Evolutionary conservation across 176 grass and related monocot genomes (phyloP).

Genomic region (Paspalum vaginatum): DNA sequence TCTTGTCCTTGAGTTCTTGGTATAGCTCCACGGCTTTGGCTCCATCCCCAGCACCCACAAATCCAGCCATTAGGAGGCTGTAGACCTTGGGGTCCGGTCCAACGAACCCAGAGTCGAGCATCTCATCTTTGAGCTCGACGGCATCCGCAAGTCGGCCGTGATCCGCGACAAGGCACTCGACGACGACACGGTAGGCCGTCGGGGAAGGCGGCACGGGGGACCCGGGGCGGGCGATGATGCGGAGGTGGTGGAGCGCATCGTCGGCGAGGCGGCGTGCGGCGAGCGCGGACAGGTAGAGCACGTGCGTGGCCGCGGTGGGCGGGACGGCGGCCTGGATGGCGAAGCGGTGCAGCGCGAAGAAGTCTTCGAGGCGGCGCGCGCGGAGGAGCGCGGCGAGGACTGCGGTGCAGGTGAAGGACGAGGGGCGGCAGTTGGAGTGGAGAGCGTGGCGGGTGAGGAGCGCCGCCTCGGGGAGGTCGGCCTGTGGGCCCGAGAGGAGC

Average conservation of each 20-base stretch:
- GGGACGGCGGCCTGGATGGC: slow-evolving; percentile 77
- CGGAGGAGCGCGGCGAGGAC: slow-evolving; percentile 78
- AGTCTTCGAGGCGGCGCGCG: slow-evolving; percentile 61
- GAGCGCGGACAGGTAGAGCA: slow-evolving; percentile 78
- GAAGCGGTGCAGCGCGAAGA: slow-evolving; percentile 90
- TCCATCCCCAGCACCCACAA: slow-evolving; percentile 40
- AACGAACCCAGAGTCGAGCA: slow-evolving; percentile 65
- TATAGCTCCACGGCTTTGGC: slow-evolving; percentile 59
- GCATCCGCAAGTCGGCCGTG: slow-evolving; percentile 61
- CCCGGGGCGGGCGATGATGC: slow-evolving; percentile 60
- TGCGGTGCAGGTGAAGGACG: slow-evolving; percentile 73
- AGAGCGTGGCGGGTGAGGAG: slow-evolving; percentile 90
- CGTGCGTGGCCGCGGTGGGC: slow-evolving; percentile 76
- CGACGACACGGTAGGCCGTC: slow-evolving; percentile 73
- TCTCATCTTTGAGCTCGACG: slow-evolving; percentile 67
- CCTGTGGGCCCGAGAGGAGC: slow-evolving; percentile 47
- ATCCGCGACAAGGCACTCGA: slow-evolving; percentile 63
- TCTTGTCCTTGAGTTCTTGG: slow-evolving; percentile 60
- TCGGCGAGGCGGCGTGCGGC: slow-evolving; percentile 62
- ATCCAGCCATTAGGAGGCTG: slow-evolving; percentile 68
- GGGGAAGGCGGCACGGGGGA: slow-evolving; percentile 69
- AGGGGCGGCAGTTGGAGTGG: slow-evolving; percentile 92
- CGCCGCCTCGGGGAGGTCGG: slow-evolving; percentile 71
- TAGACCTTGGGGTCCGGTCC: slow-evolving; percentile 75
- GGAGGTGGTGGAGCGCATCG: slow-evolving; percentile 72